A percentile compares a stretch with the other conserved stretches of the same genome.
Evolutionary conservation across 2,329 filamentous ascomycete genomes (phyloP).

Genomic region (Alternaria ventricosa): DNA sequence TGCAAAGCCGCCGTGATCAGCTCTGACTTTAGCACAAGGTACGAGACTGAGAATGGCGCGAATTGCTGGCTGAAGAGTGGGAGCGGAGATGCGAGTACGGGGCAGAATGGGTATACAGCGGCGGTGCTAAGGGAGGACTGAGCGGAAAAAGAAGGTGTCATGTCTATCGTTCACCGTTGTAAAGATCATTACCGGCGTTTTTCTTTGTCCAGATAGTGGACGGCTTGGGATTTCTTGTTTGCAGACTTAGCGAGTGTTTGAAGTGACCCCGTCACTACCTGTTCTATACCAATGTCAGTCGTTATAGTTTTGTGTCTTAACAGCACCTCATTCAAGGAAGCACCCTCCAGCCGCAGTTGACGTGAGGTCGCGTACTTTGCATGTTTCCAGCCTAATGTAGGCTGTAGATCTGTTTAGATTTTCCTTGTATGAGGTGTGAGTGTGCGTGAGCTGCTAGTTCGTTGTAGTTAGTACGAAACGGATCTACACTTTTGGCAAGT

Average conservation of each 20-base stretch:
- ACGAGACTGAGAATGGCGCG: background rate
- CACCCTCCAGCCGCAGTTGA: rapidly evolving
- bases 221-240: background rate
- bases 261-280: background rate
- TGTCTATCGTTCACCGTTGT: background rate
- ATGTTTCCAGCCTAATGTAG: rapidly evolving
- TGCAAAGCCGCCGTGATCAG: conserved; percentile 4
- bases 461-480: background rate
- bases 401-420: background rate
- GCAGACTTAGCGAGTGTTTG: background rate
- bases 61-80: conserved; percentile 8
- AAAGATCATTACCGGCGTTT: background rate
- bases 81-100: background rate
- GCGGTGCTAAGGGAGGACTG: background rate
- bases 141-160: background rate
- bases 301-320: background rate
- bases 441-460: background rate
- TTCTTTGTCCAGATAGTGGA: background rate
- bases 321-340: background rate
- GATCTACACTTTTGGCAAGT: background rate
- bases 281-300: background rate
- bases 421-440: background rate
- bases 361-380: background rate
- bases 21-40: background rate
- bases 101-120: background rate